These are phyloP conservation scores for Talaromyces sp. DNA, from an alignment of 2,329 filamentous ascomycete genomes.

Conservation along the genomic window DNA sequence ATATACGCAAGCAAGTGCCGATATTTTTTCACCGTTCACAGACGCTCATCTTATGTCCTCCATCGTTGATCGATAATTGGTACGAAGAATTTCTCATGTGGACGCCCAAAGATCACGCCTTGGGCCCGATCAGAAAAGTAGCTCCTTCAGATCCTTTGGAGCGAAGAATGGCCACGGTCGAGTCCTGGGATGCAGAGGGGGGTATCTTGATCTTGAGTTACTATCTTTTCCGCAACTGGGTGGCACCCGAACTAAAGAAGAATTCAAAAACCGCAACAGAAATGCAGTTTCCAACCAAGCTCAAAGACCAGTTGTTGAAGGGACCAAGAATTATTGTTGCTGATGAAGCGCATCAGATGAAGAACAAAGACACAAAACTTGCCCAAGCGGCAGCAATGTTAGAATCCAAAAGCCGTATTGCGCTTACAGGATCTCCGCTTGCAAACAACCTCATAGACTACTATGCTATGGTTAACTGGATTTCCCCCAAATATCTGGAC, in stretches of 20 bases:
- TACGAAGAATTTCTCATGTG: conserved; percentile 69
- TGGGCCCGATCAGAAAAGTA: conserved; percentile 59
- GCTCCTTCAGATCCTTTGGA: conserved; percentile 37
- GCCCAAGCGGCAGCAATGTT: conserved; percentile 57
- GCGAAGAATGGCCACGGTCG: conserved; percentile 48
- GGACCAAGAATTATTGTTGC: conserved; percentile 70
- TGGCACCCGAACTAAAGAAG: conserved; percentile 41
- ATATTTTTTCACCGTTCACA: conserved; percentile 57
- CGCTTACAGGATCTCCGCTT: conserved; percentile 80
- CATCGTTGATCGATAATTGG: conserved; percentile 78
- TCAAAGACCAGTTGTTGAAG: conserved; percentile 51
- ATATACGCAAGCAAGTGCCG: conserved; percentile 65
- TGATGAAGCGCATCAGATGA: conserved; percentile 80
- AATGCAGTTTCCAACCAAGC: conserved; percentile 36
- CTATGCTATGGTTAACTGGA: conserved; percentile 82
- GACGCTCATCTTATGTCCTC: conserved; percentile 71
- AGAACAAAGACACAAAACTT: conserved; percentile 58
- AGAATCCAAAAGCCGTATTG: conserved; percentile 67
- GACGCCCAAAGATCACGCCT: conserved; percentile 51
- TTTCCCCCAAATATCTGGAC: conserved; percentile 74
- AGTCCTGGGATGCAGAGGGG: conserved; percentile 60
- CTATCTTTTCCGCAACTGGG: conserved; percentile 56
- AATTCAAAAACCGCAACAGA: conserved; percentile 28
- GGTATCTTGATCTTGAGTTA: conserved; percentile 79
- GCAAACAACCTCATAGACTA: conserved; percentile 83